phyloP scores from a whole-genome alignment of 2,329 filamentous ascomycete genomes.

The Pestalotiopsis sp. region DNA sequence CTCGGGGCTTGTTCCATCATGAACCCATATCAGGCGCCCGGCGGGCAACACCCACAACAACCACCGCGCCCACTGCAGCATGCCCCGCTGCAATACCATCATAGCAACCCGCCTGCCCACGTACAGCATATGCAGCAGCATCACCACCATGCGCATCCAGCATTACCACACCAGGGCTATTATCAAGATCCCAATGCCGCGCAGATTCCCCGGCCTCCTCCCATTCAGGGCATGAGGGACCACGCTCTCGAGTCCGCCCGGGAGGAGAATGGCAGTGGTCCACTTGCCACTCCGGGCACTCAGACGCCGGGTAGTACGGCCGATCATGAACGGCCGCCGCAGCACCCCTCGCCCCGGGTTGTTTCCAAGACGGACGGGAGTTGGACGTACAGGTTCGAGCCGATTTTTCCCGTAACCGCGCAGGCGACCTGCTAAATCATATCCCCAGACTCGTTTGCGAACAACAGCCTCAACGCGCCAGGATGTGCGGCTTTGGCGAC shows the following conservation, averaged over 20 bases:
- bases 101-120: neutral
- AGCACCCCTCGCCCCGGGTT: neutral
- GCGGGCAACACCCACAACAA: slow-evolving; percentile 6
- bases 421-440: neutral
- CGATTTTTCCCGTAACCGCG: neutral
- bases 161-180: slow-evolving; percentile 2
- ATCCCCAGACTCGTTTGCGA: slow-evolving; percentile 69
- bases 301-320: neutral
- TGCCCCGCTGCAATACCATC: slow-evolving; percentile 5
- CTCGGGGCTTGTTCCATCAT: neutral
- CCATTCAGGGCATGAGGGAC: slow-evolving; percentile 8
- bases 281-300: neutral
- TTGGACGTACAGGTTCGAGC: slow-evolving; percentile 8
- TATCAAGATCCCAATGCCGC: neutral
- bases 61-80: neutral
- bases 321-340: slow-evolving; percentile 7
- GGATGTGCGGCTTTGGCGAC: slow-evolving; percentile 99
- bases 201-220: neutral
- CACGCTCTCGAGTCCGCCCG: neutral
- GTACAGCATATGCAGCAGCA: neutral
- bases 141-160: neutral
- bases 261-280: neutral
- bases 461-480: slow-evolving; percentile 89
- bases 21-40: slow-evolving; percentile 8
- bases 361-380: slow-evolving; percentile 4